Evolutionary conservation across 371 early-diverging fungal genomes (phyloP).

Genomic region (Mortierella sp.): DNA sequence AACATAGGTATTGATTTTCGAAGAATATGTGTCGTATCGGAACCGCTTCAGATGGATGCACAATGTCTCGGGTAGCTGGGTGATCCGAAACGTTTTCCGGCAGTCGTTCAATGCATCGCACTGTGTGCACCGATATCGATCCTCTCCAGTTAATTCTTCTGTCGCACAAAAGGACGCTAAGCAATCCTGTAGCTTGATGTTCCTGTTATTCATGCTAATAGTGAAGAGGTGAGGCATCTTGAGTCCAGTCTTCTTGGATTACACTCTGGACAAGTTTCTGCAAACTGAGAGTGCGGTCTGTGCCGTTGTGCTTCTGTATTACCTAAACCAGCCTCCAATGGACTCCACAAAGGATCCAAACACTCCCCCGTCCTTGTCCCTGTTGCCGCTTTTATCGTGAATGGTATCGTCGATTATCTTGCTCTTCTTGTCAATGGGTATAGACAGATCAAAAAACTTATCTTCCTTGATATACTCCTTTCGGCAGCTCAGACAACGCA

Average conservation of each 20-base stretch:
- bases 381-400: slow-evolving; percentile 14
- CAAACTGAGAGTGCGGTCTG: too few species aligned
- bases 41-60: slow-evolving; percentile 63
- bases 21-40: slow-evolving; percentile 54
- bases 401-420: slow-evolving; percentile 36
- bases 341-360: slow-evolving; percentile 48
- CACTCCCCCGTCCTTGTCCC: slow-evolving; percentile 27
- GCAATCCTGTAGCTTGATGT: slow-evolving; percentile 56
- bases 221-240: slow-evolving; percentile 4
- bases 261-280: too few species aligned
- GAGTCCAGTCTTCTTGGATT: too few species aligned
- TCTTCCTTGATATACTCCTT: slow-evolving; percentile 59
- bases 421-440: slow-evolving; percentile 60
- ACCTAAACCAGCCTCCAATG: slow-evolving; percentile 49
- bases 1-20: slow-evolving; percentile 62
- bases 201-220: slow-evolving; percentile 22
- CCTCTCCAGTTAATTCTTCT: slow-evolving; percentile 57
- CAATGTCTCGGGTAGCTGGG: slow-evolving; percentile 56
- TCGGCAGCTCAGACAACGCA: slow-evolving; percentile 60
- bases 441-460: slow-evolving; percentile 60
- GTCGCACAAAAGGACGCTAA: slow-evolving; percentile 56
- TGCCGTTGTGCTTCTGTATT: background rate
- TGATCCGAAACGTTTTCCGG: slow-evolving; percentile 56
- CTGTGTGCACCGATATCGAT: slow-evolving; percentile 56
- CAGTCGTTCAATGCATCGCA: slow-evolving; percentile 54